Percentiles rank a stretch among this genome's conserved stretches.
phyloP scores from a whole-genome alignment of 1,284 basidiomycete genomes.

The Melampsora larici-populina region DNA sequence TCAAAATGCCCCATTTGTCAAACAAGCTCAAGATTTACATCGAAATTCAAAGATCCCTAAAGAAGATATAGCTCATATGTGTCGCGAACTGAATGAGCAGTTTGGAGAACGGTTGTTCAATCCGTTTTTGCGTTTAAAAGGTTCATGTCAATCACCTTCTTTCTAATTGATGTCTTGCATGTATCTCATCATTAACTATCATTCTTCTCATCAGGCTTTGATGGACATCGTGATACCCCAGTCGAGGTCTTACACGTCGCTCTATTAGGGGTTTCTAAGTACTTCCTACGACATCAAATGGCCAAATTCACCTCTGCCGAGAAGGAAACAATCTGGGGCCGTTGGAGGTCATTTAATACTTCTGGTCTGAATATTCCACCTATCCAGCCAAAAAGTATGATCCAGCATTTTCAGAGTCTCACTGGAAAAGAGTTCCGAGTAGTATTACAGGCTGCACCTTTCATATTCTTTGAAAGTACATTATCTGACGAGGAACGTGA shows the following conservation, averaged over 20 bases:
- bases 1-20: not conserved
- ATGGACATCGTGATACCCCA: conserved; percentile 53
- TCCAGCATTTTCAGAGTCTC: conserved; percentile 53
- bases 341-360: conserved; percentile 49
- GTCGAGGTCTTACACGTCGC: conserved; percentile 54
- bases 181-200: not conserved
- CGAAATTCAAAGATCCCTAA: too few species aligned
- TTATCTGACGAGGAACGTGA: conserved; percentile 44
- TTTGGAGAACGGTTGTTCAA: not conserved
- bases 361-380: conserved; percentile 49
- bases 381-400: conserved; percentile 49
- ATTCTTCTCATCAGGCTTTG: conserved; percentile 48
- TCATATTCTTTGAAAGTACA: conserved; percentile 53
- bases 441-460: conserved; percentile 55
- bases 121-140: conserved; percentile 1
- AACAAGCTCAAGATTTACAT: not conserved
- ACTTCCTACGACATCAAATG: conserved; percentile 55
- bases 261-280: conserved; percentile 55
- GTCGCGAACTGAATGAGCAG: not conserved
- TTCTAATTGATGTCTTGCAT: too few species aligned
- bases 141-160: not conserved
- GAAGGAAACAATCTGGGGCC: conserved; percentile 47
- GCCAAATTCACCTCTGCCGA: conserved; percentile 43
- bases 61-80: not conserved
- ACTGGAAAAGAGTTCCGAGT: conserved; percentile 54